Evolutionary conservation across 192 early-diverging fungal species (phyloP).

Genomic region (Umbelopsis sp.): DNA sequence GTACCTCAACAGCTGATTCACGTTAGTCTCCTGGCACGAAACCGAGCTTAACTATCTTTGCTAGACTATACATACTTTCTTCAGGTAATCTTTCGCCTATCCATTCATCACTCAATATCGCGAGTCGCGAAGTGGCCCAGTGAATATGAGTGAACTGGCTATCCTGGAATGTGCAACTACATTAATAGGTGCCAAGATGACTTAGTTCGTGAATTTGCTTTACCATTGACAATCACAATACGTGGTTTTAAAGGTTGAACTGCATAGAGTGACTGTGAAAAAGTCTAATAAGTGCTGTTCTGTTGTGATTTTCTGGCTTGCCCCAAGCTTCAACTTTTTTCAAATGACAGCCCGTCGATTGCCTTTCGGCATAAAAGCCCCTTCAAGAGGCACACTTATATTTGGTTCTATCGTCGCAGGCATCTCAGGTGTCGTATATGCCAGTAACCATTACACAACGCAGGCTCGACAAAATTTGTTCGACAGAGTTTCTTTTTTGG

Average conservation of each 20-base stretch:
- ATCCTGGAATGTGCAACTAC: neutral
- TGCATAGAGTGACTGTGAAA: conserved; percentile 11
- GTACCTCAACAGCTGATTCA: conserved; percentile 3
- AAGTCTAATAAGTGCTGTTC: neutral
- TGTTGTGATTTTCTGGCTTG: neutral
- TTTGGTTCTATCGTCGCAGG: conserved; percentile 36
- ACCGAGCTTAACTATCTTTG: neutral
- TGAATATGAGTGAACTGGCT: conserved; percentile 22
- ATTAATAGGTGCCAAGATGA: too few relatives aligned
- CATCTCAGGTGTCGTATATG: conserved; percentile 36
- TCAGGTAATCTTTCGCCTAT: conserved; percentile 6
- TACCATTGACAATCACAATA: neutral
- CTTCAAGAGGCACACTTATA: conserved; percentile 39
- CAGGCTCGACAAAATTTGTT: conserved; percentile 33
- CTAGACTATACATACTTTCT: conserved; percentile 2
- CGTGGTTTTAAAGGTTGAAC: neutral
- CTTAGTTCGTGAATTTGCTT: too few relatives aligned
- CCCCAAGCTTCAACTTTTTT: neutral
- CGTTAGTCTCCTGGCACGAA: neutral
- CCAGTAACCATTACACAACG: conserved; percentile 32
- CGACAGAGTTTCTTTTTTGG: conserved; percentile 35
- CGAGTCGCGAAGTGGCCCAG: conserved; percentile 2
- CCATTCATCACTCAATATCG: conserved; percentile 5
- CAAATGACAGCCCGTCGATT: conserved; percentile 13
- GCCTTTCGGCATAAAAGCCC: conserved; percentile 42